Percentiles rank a stretch among this genome's conserved stretches.
Conservation (phyloP, 2,329 filamentous ascomycete genomes). For the Alternaria panax region DNA sequence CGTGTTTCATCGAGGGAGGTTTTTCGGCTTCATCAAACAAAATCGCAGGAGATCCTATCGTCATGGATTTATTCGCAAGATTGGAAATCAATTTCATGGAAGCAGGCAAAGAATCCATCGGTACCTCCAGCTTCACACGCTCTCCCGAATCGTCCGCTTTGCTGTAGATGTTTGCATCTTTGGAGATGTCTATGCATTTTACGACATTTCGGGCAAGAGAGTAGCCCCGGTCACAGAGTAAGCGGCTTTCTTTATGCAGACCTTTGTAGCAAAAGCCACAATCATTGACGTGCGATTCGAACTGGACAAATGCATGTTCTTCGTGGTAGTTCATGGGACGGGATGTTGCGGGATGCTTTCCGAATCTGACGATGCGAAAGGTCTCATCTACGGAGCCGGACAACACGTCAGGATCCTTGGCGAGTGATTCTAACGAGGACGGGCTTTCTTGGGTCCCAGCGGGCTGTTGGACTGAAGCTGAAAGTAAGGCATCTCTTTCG, state of each 20-base stretch:
- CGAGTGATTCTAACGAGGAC: not conserved
- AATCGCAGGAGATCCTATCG: constrained; percentile 8
- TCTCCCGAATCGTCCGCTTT: constrained; percentile 18
- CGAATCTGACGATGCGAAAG: too few species aligned
- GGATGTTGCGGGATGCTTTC: not conserved
- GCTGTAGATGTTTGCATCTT: constrained; percentile 30
- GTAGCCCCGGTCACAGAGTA: constrained; percentile 34
- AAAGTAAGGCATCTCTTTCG: constrained; percentile 23
- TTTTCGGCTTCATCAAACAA: constrained; percentile 22
- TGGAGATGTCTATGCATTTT: constrained; percentile 31
- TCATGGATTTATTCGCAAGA: constrained; percentile 23
- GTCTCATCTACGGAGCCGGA: too few species aligned
- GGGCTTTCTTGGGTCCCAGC: not conserved
- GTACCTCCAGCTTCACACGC: constrained; percentile 29
- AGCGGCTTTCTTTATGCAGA: not conserved
- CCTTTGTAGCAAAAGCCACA: constrained; percentile 31
- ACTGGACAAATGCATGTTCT: constrained; percentile 29
- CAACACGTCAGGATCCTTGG: too few species aligned
- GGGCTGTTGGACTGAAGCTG: constrained; percentile 2
- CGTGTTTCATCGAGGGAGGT: not conserved
- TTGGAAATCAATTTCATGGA: constrained; percentile 28
- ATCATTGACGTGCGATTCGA: constrained; percentile 37
- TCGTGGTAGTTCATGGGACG: constrained; percentile 22
- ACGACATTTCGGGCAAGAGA: constrained; percentile 27
- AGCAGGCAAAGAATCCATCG: constrained; percentile 23